Percentiles rank a stretch among this genome's conserved stretches.
phyloP scores from a whole-genome alignment of 2,329 filamentous ascomycete genomes.

The Pseudogymnoascus sp. region DNA sequence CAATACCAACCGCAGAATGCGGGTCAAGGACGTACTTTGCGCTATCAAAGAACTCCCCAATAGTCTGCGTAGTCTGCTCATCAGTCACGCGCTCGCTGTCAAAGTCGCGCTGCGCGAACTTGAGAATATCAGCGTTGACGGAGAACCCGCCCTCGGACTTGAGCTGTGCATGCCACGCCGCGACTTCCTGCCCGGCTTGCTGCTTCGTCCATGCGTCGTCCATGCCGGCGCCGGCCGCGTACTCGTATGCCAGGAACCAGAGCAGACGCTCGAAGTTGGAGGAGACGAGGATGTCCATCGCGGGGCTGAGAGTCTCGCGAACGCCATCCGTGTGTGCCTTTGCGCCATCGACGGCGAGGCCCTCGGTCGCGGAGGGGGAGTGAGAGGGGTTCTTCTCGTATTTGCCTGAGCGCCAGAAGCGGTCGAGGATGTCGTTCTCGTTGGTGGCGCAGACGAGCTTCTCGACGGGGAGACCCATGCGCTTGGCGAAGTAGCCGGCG shows the following conservation, averaged over 20 bases:
- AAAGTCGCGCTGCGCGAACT: constrained; percentile 64
- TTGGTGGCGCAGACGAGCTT: constrained; percentile 92
- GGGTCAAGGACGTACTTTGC: constrained; percentile 76
- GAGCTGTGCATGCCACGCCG: constrained; percentile 68
- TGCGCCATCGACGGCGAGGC: constrained; percentile 45
- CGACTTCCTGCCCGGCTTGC: constrained; percentile 68
- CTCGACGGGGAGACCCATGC: constrained; percentile 80
- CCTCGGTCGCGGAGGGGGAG: constrained; percentile 47
- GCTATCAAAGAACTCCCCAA: constrained; percentile 44
- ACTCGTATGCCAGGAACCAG: constrained; percentile 82
- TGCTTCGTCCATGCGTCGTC: constrained; percentile 58
- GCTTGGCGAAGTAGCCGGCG: constrained; percentile 82
- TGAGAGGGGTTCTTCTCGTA: constrained; percentile 77
- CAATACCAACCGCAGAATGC: constrained; percentile 80
- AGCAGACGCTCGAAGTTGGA: constrained; percentile 95
- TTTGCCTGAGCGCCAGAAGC: constrained; percentile 83
- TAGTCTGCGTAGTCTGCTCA: constrained; percentile 59
- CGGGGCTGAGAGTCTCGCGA: constrained; percentile 85
- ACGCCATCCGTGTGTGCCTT: constrained; percentile 63
- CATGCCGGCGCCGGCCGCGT: constrained; percentile 50
- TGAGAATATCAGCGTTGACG: constrained; percentile 66
- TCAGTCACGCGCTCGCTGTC: constrained; percentile 69
- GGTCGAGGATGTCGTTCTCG: constrained; percentile 92
- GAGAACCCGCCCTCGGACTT: constrained; percentile 77
- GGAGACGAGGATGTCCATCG: constrained; percentile 95